These are phyloP conservation scores for Cocos nucifera DNA, from an alignment of 176 grass and related monocot species.

Conservation along the genomic window DNA sequence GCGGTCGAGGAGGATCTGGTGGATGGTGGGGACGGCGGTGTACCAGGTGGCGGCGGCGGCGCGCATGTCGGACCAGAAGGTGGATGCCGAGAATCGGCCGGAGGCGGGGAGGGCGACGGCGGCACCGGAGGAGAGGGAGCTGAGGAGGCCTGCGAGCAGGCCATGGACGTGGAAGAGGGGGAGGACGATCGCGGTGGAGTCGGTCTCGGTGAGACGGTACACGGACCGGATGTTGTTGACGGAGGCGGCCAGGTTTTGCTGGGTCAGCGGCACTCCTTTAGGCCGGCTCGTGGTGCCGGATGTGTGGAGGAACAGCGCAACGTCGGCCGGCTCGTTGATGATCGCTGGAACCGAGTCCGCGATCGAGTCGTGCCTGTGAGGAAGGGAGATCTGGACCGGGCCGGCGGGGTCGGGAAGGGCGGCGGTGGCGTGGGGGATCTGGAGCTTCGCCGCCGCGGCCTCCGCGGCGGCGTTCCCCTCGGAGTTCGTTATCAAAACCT, in stretches of 20 bases:
- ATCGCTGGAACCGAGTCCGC: background rate
- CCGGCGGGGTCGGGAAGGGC: slow-evolving; percentile 22
- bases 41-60: slow-evolving; percentile 55
- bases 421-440: slow-evolving; percentile 28
- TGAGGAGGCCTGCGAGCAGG: slow-evolving; percentile 53
- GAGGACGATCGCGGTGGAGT: slow-evolving; percentile 70
- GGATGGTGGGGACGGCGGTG: slow-evolving; percentile 83
- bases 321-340: slow-evolving; percentile 38
- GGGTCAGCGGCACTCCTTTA: slow-evolving; percentile 77
- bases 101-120: slow-evolving; percentile 40
- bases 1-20: slow-evolving; percentile 91
- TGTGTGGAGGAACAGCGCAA: slow-evolving; percentile 84
- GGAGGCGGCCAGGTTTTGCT: slow-evolving; percentile 80
- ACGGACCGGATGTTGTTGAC: slow-evolving; percentile 57
- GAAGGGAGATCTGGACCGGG: slow-evolving; percentile 24
- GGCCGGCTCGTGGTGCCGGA: slow-evolving; percentile 92
- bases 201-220: slow-evolving; percentile 43
- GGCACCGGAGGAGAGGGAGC: slow-evolving; percentile 49
- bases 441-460: slow-evolving; percentile 40
- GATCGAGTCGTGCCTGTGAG: too few relatives aligned
- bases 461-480: slow-evolving; percentile 56
- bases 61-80: slow-evolving; percentile 87
- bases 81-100: slow-evolving; percentile 75
- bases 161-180: slow-evolving; percentile 95
- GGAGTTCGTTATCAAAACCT: slow-evolving; percentile 44